Evolutionary conservation across 2,329 filamentous ascomycete species (phyloP), one percentile per base, ranked within the genome.

Genomic region (Hymenoscyphus linearis): DNA sequence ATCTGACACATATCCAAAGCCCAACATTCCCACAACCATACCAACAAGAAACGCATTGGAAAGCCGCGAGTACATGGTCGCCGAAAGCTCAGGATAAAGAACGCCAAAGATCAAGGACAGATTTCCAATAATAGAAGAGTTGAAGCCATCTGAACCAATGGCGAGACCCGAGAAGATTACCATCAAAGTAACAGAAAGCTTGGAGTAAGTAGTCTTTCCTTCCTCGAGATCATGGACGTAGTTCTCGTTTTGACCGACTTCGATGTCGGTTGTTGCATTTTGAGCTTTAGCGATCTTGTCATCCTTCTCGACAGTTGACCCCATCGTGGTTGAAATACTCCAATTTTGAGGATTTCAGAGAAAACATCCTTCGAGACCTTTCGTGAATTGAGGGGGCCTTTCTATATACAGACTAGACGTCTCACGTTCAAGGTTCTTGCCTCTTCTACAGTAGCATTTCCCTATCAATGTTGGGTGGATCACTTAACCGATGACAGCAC

Each of bases 31-130:
- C 57, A 83, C 71, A 60, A 83, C 82, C 71, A 81, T 79, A 54
- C 82, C 83, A 57, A 84, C 78, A 4, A 84, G 74, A 63, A 80
- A 82, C 2, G 82, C 77, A 65, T 85, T 84, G 47, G 79, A 80
- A 3, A 85, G 76, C 5, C 81, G 75, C 2, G 78, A 75, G 67
- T 80, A 80, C 67, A 82, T 79, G 12, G 73, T 67, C 12, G 69
- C 72, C 22, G 78, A 78, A 26, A 79, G 65, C 4, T 79, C 73
- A 2, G 77, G 76, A 66, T 80, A 80, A 10, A 80, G 65, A 55
- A 75, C 62, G 2, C 71, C 73, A 22, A 78, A 70, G 1, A 80
- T 67, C 4, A 78, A 70, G 58, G 78, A 72, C 40, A 79, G 70
- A 58, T 79, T 79, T 36, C 78, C 78, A 62, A 79, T 78, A 37